phyloP scores from a whole-genome alignment of 441 rosid species.

The Pelargonium australe region DNA sequence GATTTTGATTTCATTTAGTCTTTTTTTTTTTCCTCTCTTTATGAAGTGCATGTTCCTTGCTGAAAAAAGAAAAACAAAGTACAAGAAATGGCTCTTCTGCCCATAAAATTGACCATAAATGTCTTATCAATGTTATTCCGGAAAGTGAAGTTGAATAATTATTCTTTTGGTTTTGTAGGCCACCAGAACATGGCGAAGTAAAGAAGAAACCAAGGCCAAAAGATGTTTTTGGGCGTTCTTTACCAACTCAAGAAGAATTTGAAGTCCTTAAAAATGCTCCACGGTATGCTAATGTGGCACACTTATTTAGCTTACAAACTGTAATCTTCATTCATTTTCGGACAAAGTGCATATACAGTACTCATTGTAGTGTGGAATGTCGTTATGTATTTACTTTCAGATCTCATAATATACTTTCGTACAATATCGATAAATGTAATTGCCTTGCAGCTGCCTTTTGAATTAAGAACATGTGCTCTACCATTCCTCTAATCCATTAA shows the following conservation, averaged over 20 bases:
- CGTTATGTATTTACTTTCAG: too few relatives aligned
- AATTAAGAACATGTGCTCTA: too few relatives aligned
- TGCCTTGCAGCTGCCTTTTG: too few relatives aligned
- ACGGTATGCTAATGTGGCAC: constrained; percentile 31
- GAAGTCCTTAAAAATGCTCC: constrained; percentile 81
- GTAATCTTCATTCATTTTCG: too few relatives aligned
- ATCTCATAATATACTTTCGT: too few relatives aligned
- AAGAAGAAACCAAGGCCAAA: constrained; percentile 80
- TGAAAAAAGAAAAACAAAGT: too few relatives aligned
- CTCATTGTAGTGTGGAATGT: too few relatives aligned
- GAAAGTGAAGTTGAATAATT: neutral
- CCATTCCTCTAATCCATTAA: too few relatives aligned
- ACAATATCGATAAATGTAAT: too few relatives aligned
- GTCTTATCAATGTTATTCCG: neutral
- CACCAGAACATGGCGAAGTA: constrained; percentile 34
- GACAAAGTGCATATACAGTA: too few relatives aligned
- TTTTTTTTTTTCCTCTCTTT: neutral
- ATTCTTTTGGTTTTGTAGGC: constrained; percentile 30
- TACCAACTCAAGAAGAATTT: constrained; percentile 90
- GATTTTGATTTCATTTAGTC: neutral
- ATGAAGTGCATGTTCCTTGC: neutral
- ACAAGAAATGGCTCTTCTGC: too few relatives aligned
- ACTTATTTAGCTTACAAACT: too few relatives aligned
- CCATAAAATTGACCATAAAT: neutral
- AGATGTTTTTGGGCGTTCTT: constrained; percentile 89